These are phyloP conservation scores for Hortaea werneckii DNA, from an alignment of 2,329 filamentous ascomycete genomes.

Conservation along the genomic window DNA sequence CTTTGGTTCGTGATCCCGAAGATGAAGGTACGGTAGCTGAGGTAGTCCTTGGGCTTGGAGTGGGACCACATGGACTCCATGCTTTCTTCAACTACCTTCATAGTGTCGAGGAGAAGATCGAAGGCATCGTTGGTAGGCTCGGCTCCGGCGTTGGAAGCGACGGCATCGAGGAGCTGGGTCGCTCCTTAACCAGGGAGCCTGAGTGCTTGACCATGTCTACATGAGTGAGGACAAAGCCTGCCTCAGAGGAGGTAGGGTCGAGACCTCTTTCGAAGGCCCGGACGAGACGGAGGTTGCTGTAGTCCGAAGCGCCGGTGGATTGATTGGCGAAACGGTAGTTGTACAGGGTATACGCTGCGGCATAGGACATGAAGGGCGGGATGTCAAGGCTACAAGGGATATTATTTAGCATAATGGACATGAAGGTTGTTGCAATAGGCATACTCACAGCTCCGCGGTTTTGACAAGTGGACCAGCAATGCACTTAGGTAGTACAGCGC, in stretches of 20 bases:
- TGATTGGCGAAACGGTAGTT: constrained; percentile 53
- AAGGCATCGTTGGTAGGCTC: constrained; percentile 10
- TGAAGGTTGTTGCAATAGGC: constrained; percentile 1
- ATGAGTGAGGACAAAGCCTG: constrained; percentile 91
- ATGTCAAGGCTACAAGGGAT: constrained; percentile 50
- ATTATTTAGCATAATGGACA: constrained; percentile 13
- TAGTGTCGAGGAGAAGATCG: constrained; percentile 21
- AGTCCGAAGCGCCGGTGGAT: constrained; percentile 40
- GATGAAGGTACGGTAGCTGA: constrained; percentile 89
- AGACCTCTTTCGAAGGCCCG: constrained; percentile 86
- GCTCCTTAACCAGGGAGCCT: constrained; percentile 62
- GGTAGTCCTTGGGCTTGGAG: constrained; percentile 74
- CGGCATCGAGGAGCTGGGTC: constrained; percentile 53
- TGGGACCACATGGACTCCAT: constrained; percentile 69
- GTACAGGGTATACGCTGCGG: constrained; percentile 52
- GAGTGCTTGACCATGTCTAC: constrained; percentile 92
- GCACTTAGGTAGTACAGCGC: constrained; percentile 60
- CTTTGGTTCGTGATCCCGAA: constrained; percentile 88
- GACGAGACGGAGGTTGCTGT: constrained; percentile 65
- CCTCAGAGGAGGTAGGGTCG: constrained; percentile 78
- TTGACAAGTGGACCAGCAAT: constrained; percentile 74
- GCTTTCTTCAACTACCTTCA: constrained; percentile 22
- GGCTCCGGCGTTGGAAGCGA: constrained; percentile 15
- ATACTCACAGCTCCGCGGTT: constrained; percentile 72
- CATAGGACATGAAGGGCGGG: constrained; percentile 86